These are phyloP conservation scores for Saturnispora dispora DNA, from an alignment of 805 yeast genomes.

Conservation along the genomic window DNA sequence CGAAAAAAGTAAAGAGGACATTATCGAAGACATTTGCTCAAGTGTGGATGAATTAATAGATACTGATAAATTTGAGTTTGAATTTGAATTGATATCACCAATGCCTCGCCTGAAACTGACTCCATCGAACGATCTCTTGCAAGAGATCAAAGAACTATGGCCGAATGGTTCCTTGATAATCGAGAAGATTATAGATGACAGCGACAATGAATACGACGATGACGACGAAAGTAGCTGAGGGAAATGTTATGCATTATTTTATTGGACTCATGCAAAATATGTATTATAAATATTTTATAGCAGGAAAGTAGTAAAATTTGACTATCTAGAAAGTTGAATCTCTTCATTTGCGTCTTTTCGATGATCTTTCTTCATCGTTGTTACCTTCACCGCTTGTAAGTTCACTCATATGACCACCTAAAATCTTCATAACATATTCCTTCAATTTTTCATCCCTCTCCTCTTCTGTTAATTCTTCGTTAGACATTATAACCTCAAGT, in stretches of 20 bases:
- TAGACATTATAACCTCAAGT: conserved; percentile 54
- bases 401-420: conserved; percentile 35
- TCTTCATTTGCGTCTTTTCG: conserved; percentile 5
- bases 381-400: conserved; percentile 13
- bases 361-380: conserved; percentile 4
- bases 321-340: not conserved
- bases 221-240: conserved; percentile 6
- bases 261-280: not conserved
- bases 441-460: conserved; percentile 74
- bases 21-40: conserved; percentile 5
- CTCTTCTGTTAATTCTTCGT: conserved; percentile 41
- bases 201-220: conserved; percentile 16
- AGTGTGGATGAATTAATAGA: conserved; percentile 13
- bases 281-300: not conserved
- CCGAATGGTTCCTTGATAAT: conserved; percentile 31
- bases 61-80: conserved; percentile 16
- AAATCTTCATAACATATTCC: conserved; percentile 55
- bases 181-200: conserved; percentile 21
- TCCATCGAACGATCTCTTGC: conserved; percentile 16
- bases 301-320: not conserved
- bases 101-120: conserved; percentile 27
- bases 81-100: conserved; percentile 29
- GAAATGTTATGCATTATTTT: not conserved
- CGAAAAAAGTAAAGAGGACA: not conserved
- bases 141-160: conserved; percentile 27